phyloP scores from a whole-genome alignment of 2,329 filamentous ascomycete genomes.

The Aspergillus glaucus region DNA sequence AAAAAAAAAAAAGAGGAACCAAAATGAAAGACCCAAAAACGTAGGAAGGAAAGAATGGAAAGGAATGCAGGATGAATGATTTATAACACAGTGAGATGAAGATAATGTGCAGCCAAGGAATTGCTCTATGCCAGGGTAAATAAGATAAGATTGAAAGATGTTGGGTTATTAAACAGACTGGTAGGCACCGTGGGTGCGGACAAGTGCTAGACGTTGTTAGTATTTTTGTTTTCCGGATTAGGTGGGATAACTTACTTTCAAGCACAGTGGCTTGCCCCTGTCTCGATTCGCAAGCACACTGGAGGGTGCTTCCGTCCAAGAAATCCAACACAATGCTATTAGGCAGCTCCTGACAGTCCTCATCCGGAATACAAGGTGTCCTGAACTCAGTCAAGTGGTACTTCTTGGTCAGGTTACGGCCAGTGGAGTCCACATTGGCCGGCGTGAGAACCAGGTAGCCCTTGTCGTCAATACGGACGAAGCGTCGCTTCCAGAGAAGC shows the following conservation, averaged over 20 bases:
- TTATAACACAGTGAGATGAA: constrained; percentile 1
- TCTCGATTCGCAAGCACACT: constrained; percentile 56
- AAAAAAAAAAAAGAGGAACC: constrained; percentile 4
- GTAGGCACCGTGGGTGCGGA: constrained; percentile 34
- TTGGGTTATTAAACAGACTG: constrained; percentile 10
- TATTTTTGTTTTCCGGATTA: background rate
- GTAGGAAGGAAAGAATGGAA: constrained; percentile 3
- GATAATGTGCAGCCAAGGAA: background rate
- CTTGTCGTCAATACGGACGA: constrained; percentile 74
- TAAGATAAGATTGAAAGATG: background rate
- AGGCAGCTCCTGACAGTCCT: constrained; percentile 86
- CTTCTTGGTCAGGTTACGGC: constrained; percentile 61
- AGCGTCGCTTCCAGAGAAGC: constrained; percentile 90
- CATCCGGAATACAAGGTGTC: constrained; percentile 72
- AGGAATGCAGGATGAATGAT: constrained; percentile 1
- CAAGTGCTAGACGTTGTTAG: constrained; percentile 29
- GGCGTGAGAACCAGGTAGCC: constrained; percentile 77
- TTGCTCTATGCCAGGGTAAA: background rate
- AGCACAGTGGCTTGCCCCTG: constrained; percentile 48
- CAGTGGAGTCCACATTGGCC: constrained; percentile 55
- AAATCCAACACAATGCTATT: constrained; percentile 69
- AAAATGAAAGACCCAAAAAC: background rate
- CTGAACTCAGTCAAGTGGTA: constrained; percentile 84
- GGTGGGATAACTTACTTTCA: constrained; percentile 36
- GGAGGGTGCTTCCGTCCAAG: constrained; percentile 54